Base-by-base conservation (phyloP, 2,329 filamentous ascomycete genomes). In the Fusarium beomiforme region DNA sequence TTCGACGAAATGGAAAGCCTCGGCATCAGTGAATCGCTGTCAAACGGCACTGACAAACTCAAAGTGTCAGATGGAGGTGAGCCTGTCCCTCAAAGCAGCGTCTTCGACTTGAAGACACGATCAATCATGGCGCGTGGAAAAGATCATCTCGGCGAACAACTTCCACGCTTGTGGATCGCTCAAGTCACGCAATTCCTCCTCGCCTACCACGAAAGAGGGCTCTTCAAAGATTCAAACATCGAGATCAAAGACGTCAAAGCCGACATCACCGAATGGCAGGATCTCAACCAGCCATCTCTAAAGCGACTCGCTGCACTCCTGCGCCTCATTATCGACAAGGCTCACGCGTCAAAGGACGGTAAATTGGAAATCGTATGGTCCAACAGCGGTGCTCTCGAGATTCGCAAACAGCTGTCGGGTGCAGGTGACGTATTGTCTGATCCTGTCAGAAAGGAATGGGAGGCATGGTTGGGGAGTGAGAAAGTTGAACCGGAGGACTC, bases 51-150 rank as follows among this genome's bases (percentile, higher is more conserved):
- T 29, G 29, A 26, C 7, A 11, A 64, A 17, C 65, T 77, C n/a
- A 46, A 69, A 19, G 55, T 78, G 0, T 47, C 37, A 8, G 34
- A 75, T 2, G 77, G 74, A 8, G 81, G 81, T 1, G 59, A 62
- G 16, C 8, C 54, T 2, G 64, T 80, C 7, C 73, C 78, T 1
- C 83, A 84, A 21, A 46, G 70, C 1, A 60, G 69, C 3, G 42
- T 85, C 17, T 83, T 85, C 49, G 84, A 85, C 36, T 76, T 85
- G 64, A 85, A 85, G 73, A 85, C 84, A 1, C 81, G 84, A 29
- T 80, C 76, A 23, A 58, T 71, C 9, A 49, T 37, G 31, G 43
- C 53, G 11, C 56, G 64, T 2, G 72, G 70, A n/a, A 64, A 69
- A 19, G 69, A 73, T 10, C 73, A 76, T 21, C 64, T 84, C 0